Evolutionary conservation across 2,329 filamentous ascomycete species (phyloP).

Genomic region (Celoporthe dispersa): DNA sequence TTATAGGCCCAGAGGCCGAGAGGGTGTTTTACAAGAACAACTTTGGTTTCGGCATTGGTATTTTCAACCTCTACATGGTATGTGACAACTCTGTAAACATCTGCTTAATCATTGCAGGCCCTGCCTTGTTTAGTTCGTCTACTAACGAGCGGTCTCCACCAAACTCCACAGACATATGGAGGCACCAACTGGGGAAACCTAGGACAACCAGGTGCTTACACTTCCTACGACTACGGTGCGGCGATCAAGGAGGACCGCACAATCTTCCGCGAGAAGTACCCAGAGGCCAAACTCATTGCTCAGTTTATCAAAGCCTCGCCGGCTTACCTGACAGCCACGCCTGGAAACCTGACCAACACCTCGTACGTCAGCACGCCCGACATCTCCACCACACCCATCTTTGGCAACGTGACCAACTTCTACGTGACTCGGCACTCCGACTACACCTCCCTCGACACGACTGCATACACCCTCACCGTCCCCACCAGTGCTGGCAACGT

Average conservation of each 20-base stretch:
- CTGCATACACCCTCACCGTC: constrained; percentile 67
- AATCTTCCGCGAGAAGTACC: constrained; percentile 75
- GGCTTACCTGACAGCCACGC: constrained; percentile 65
- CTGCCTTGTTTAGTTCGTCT: neutral
- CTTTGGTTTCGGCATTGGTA: constrained; percentile 66
- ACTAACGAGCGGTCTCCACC: neutral
- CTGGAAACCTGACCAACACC: constrained; percentile 53
- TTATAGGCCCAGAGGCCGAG: constrained; percentile 75
- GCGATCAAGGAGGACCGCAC: constrained; percentile 71
- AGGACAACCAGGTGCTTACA: constrained; percentile 69
- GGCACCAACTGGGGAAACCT: constrained; percentile 86
- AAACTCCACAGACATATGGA: constrained; percentile 60
- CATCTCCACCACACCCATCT: constrained; percentile 65
- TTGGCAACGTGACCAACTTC: constrained; percentile 59
- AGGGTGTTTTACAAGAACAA: constrained; percentile 81
- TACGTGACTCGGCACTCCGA: constrained; percentile 70
- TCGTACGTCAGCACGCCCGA: constrained; percentile 58
- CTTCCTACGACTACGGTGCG: constrained; percentile 59
- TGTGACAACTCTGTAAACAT: constrained; percentile 19
- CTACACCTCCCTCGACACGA: constrained; percentile 62
- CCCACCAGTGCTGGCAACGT: constrained; percentile 61
- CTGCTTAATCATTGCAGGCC: neutral
- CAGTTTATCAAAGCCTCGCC: constrained; percentile 77
- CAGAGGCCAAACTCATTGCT: constrained; percentile 75
- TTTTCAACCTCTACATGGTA: constrained; percentile 79